Evolutionary conservation across 495 filamentous ascomycete genomes (phyloP), one percentile per base, ranked within the genome.

Genomic region (Aspergillus hancockii): DNA sequence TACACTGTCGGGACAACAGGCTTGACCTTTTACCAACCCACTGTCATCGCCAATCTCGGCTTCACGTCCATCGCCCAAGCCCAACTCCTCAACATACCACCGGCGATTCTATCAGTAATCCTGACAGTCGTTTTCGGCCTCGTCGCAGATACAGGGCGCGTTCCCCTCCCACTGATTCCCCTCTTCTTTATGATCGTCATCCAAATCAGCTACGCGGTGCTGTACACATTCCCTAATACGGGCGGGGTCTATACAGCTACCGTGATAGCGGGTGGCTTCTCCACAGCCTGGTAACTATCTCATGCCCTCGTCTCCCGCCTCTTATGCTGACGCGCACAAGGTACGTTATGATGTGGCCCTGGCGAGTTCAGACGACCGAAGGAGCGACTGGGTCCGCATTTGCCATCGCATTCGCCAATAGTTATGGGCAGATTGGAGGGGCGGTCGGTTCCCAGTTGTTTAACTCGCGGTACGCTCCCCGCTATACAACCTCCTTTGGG

Each of bases 351-450:
- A 62, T 62, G 61, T 60, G 62, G 64, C 64, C 64, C 5, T 78
- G 75, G 75, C 73, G 74, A 12, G 75, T 77, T 1, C 75, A 78
- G 56, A 76, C 74, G 3, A 77, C 75, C 2, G 64, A 68, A 55
- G 64, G 74, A 8, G 75, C 76, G 9, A 79, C 76, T 3, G 76
- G 75, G 8, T 77, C 76, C 0, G 76, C 76, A 18, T 79, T 79
- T 52, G 70, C 73, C 5, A 76, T 79, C 52, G 76, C 67, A 2
- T 79, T 79, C 53, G 76, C 71, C 10, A 76, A 75, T 45, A 73
- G 72, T 34, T 75, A 68, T 41, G 65, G 71, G 4, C 73, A 76
- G 49, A 63, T 75, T 40, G 74, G 71, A n/a, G 74, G 73, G 18
- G 69, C 68, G 7, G 68, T 76, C 18, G 74, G 68, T 0, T 63